These are phyloP conservation scores for Auriscalpium vulgare DNA, from an alignment of 768 basidiomycete genomes.

Conservation along the genomic window DNA sequence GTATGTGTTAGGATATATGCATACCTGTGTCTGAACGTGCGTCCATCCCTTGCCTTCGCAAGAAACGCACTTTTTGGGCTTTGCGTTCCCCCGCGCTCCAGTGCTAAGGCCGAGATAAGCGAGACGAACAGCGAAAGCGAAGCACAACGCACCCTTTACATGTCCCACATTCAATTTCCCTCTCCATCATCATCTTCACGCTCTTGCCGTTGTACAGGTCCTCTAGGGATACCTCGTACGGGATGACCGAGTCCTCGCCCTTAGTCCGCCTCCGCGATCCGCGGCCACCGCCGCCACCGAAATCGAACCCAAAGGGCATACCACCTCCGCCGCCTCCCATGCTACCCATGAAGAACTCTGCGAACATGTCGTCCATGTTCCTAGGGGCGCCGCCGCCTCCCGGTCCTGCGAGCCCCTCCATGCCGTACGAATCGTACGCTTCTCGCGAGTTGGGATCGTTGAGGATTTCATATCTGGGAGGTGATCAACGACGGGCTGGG, in stretches of 20 bases:
- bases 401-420: constrained; percentile 53
- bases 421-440: constrained; percentile 66
- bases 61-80: constrained; percentile 69
- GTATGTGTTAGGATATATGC: not conserved
- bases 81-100: constrained; percentile 78
- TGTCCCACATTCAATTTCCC: constrained; percentile 64
- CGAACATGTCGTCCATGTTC: constrained; percentile 66
- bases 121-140: constrained; percentile 7
- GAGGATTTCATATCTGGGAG: constrained; percentile 70
- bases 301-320: constrained; percentile 63
- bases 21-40: constrained; percentile 47
- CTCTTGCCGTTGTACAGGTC: constrained; percentile 90
- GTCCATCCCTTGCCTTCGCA: constrained; percentile 85
- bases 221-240: constrained; percentile 82
- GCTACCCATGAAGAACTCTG: constrained; percentile 50
- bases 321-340: constrained; percentile 32
- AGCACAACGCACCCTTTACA: constrained; percentile 65
- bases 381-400: constrained; percentile 31
- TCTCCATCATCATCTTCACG: constrained; percentile 84
- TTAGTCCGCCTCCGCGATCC: constrained; percentile 37
- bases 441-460: constrained; percentile 61
- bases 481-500: not conserved
- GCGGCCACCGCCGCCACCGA: constrained; percentile 26
- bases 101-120: constrained; percentile 37
- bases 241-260: constrained; percentile 67